Evolutionary conservation across 2,329 filamentous ascomycete genomes (phyloP).

Genomic region (Kalaharituber pfeilii): DNA sequence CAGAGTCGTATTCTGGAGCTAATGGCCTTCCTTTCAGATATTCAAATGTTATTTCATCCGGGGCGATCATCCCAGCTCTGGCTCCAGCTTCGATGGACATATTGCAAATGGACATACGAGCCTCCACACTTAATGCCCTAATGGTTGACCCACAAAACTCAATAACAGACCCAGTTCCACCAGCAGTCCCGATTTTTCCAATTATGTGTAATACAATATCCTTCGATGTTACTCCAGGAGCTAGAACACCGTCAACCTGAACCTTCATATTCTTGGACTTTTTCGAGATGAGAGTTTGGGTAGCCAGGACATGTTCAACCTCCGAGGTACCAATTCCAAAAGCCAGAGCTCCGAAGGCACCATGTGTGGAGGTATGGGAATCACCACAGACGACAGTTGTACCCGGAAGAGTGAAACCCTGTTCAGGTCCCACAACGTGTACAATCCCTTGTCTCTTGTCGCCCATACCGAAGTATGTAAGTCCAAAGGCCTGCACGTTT

Average conservation of each 20-base stretch:
- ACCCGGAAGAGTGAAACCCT: conserved; percentile 92
- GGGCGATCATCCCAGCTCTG: conserved; percentile 89
- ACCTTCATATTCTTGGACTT: conserved; percentile 98
- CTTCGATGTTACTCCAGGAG: conserved; percentile 86
- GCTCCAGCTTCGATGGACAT: conserved; percentile 97
- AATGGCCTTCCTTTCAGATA: conserved; percentile 85
- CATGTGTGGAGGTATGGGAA: conserved; percentile 95
- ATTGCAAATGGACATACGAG: conserved; percentile 98
- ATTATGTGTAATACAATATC: conserved; percentile 89
- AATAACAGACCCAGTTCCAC: conserved; percentile 84
- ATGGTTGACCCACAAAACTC: conserved; percentile 96
- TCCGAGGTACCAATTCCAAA: conserved; percentile 97
- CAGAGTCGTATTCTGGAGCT: conserved; percentile 64
- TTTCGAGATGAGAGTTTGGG: conserved; percentile 85
- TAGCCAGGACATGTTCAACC: conserved; percentile 94
- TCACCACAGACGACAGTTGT: conserved; percentile 96
- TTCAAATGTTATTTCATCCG: conserved; percentile 83
- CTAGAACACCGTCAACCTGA: conserved; percentile 78
- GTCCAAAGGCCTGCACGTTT: conserved; percentile 88
- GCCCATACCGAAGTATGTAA: conserved; percentile 92
- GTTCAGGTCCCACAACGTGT: conserved; percentile 94
- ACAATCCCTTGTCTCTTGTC: conserved; percentile 97
- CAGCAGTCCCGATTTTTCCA: conserved; percentile 83
- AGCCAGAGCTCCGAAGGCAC: conserved; percentile 83
- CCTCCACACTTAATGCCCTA: conserved; percentile 77